phyloP scores from a whole-genome alignment of 73 alveolate genomes.

The Tetrahymena borealis region DNA sequence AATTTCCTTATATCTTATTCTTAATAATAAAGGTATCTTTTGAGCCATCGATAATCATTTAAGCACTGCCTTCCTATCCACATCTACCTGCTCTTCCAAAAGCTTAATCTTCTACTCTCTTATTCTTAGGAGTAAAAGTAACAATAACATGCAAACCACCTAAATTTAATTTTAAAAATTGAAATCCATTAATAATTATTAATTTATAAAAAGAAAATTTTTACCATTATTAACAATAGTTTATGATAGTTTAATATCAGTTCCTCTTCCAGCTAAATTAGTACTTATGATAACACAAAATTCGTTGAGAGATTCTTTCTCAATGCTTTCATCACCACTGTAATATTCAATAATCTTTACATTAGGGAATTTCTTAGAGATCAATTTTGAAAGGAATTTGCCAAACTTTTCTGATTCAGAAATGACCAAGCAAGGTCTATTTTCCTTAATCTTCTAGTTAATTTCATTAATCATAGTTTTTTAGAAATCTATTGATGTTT shows the following conservation, averaged over 20 bases:
- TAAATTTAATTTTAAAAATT: neutral
- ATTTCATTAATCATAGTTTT: neutral
- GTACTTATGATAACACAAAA: neutral
- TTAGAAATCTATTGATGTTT: neutral
- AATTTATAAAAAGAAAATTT: neutral
- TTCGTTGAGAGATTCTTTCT: neutral
- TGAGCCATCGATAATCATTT: neutral
- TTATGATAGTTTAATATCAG: neutral
- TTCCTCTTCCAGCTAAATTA: constrained; percentile 18
- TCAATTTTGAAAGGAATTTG: neutral
- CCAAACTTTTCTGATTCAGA: neutral
- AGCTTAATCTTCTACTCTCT: constrained; percentile 9
- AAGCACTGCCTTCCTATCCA: constrained; percentile 15
- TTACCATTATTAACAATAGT: neutral
- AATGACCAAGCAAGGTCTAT: neutral
- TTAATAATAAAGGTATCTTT: neutral
- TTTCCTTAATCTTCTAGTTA: neutral
- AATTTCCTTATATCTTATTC: neutral
- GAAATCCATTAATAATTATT: neutral
- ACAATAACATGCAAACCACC: constrained; percentile 15
- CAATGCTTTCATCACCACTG: constrained; percentile 3
- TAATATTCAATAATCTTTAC: neutral
- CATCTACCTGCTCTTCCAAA: constrained; percentile 20
- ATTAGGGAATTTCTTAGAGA: neutral
- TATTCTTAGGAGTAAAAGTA: neutral